phyloP scores from a whole-genome alignment of 345 rosid species.

The Brassica napus region Da-Ae NC_063446.1:588001-588500 shows the following conservation, averaged over 20 bases:
- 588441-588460: background rate
- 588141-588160: background rate
- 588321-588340: constrained; percentile 15
- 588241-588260: constrained; percentile 33
- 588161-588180: constrained; percentile 1
- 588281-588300: constrained; percentile 28
- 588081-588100: constrained; percentile 9
- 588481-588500: constrained; percentile 8
- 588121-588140: constrained; percentile 27
- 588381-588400: background rate
- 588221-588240: constrained; percentile 40
- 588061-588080: constrained; percentile 37
- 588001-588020: constrained; percentile 21
- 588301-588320: constrained; percentile 36
- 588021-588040: constrained; percentile 35
- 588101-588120: constrained; percentile 36
- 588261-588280: constrained; percentile 33
- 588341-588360: background rate
- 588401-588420: background rate
- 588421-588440: constrained; percentile 4
- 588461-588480: background rate
- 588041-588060: constrained; percentile 39
- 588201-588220: constrained; percentile 43
- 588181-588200: constrained; percentile 37
- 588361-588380: background rate